Evolutionary conservation across 2,329 filamentous ascomycete species (phyloP).

Genomic region (Ascomycota sp.): DNA sequence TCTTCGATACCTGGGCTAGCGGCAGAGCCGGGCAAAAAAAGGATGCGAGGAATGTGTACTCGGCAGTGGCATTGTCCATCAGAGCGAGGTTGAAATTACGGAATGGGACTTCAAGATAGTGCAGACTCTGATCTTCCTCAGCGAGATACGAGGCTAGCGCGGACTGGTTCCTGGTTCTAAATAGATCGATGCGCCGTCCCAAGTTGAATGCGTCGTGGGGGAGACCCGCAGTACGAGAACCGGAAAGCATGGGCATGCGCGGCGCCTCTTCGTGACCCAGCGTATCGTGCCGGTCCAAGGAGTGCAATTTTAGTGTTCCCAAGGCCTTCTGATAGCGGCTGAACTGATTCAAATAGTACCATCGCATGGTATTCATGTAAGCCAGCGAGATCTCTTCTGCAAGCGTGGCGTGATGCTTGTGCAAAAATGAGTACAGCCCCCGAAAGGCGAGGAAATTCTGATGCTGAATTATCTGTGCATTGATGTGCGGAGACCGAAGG

Average conservation of each 20-base stretch:
- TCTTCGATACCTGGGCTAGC: constrained; percentile 55
- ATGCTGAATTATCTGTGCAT: constrained; percentile 90
- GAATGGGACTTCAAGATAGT: constrained; percentile 80
- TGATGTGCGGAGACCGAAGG: constrained; percentile 81
- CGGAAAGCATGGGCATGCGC: constrained; percentile 36
- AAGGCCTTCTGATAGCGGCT: constrained; percentile 66
- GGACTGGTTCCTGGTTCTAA: constrained; percentile 48
- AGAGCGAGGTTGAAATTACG: constrained; percentile 86
- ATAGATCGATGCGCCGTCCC: constrained; percentile 62
- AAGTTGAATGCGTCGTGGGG: constrained; percentile 76
- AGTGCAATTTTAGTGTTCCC: constrained; percentile 63
- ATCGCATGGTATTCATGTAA: constrained; percentile 95
- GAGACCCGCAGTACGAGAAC: constrained; percentile 22
- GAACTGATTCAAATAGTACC: constrained; percentile 92
- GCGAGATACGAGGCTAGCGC: constrained; percentile 74
- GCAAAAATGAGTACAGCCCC: constrained; percentile 68
- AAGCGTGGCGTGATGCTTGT: constrained; percentile 58
- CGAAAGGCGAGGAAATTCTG: constrained; percentile 76
- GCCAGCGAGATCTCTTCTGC: constrained; percentile 78
- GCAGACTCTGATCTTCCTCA: constrained; percentile 66
- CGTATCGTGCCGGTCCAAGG: constrained; percentile 61
- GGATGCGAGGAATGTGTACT: constrained; percentile 78
- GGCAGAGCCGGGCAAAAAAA: constrained; percentile 68
- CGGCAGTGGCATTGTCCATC: constrained; percentile 78
- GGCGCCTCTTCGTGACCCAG: constrained; percentile 56